Base-by-base conservation (phyloP, 2,329 filamentous ascomycete genomes). In the Curvularia lunata region DNA sequence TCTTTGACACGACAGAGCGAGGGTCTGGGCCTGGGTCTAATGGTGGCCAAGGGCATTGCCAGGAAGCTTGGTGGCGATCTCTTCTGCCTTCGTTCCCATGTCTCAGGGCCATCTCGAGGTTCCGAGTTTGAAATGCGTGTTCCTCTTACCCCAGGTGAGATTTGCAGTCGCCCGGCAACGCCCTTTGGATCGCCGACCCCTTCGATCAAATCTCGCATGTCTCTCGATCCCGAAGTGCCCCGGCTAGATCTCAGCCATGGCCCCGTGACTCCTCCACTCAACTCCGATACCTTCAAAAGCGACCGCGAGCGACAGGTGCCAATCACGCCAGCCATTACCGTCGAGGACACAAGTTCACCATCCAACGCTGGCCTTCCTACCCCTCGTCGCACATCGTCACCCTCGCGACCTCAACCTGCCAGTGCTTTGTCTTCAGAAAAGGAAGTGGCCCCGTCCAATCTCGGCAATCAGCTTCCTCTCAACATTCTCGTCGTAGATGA, bases 401-500 rank as follows among this genome's bases (percentile, higher is more conserved):
- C 74, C 19, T 64, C 67, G 13, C 70, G 66, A 3, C 56, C 58
- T 30, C 65, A 64, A 10, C 49, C 61, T 16, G 42, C 48, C 7
- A 64, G 65, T 7, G 51, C 52, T 62, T 58, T 62, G 19, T 73
- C 60, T 45, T 69, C 63, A 59, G 72, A 68, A 45, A 64, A 70
- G 41, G 59, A 65, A 18, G 51, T 45, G 13, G 19, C 56, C n/a
- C 50, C 57, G 19, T 47, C 63, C 9, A 48, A 65, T 3, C 81
- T 85, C 63, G 86, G 89, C 67, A 81, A 82, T 43, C 80, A 84
- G 13, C 80, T 90, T 4, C 88, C 88, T 1, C 80, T 91, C 8
- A 88, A 84, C 9, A 87, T 91, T 62, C 80, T 91, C 2, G 85
- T 91, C 1, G 88, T 87, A 4, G 88, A 91, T 76, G 88, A 91